Base-by-base conservation (phyloP, 1,139 yeast species). In the Taphrina sp. region DNA sequence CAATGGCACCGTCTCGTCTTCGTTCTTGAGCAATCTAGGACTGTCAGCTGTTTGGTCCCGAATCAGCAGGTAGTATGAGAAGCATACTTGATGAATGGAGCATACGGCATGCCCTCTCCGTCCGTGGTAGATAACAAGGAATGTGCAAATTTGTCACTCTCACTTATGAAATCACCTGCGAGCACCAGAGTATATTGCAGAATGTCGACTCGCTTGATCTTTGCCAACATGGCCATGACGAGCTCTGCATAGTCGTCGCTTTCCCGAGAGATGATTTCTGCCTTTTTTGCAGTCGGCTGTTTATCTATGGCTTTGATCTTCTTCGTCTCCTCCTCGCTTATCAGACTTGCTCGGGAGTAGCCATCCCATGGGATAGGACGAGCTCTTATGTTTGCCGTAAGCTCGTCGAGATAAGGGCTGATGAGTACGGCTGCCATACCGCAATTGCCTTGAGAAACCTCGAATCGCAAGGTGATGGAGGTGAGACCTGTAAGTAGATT, bases 311-410 rank as follows among this genome's bases (percentile, higher is more conserved):
- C 74, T 68, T 82, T 83, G 66, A 87, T 74, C 52, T 78, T 73
- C 60, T 77, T 76, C 16, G 88, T 88, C 66, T 85, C 89, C 59
- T 79, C 82, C 54, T 76, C 76, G 19, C 81, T 71, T 44, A 90
- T 75, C 47, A 83, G 79, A 49, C 80, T 82, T 10, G 94, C 83
- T 60, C 95, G 78, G 17, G 87, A 82, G 65, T 85, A 81, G 5
- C 95, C 95, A 66, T 86, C 95, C 96, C 96, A 90, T 23, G 95
- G 95, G 59, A 90, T 80, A 31, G 94, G 84, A 62, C 95, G 79
- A 60, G 86, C 85, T 64, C 94, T 77, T 63, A 87, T 82, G 62
- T 82, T 82, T 64, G 79, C 76, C 65, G 87, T 81, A 61, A 85
- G 79, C 64, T 88, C 95, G 62, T 82, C 83, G 65, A 87, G 75